These are phyloP conservation scores for Penicillium psychrofluorescens DNA, from an alignment of 495 filamentous ascomycete genomes.

Conservation along the genomic window DNA sequence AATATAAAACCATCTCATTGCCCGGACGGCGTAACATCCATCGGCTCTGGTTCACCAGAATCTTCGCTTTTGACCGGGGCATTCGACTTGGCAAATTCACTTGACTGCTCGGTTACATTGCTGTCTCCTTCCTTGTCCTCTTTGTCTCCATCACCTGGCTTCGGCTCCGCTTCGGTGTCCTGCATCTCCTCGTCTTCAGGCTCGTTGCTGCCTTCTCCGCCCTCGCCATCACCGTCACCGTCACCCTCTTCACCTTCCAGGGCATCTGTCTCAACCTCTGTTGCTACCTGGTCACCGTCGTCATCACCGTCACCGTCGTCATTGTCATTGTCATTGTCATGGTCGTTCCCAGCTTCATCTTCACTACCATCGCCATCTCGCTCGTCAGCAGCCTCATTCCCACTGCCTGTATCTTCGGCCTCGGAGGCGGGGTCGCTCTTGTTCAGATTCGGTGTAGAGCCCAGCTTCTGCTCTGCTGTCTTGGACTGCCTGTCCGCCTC, in stretches of 20 bases:
- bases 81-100: slow-evolving; percentile 4
- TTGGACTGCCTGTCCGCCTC: slow-evolving; percentile 52
- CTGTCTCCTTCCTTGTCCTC: slow-evolving; percentile 16
- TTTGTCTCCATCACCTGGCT: slow-evolving; percentile 11
- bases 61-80: slow-evolving; percentile 3
- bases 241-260: slow-evolving; percentile 3
- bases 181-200: slow-evolving; percentile 17
- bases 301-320: slow-evolving; percentile 19
- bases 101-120: neutral
- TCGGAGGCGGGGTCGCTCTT: slow-evolving; percentile 19
- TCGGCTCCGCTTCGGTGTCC: neutral
- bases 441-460: slow-evolving; percentile 30
- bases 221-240: slow-evolving; percentile 6
- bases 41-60: slow-evolving; percentile 7
- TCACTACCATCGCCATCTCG: slow-evolving; percentile 3
- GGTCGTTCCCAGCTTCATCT: slow-evolving; percentile 10
- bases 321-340: slow-evolving; percentile 13
- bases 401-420: slow-evolving; percentile 20
- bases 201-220: slow-evolving; percentile 9
- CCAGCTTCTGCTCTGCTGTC: slow-evolving; percentile 19
- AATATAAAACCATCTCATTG: neutral
- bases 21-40: slow-evolving; percentile 9
- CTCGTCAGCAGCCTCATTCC: slow-evolving; percentile 15
- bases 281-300: slow-evolving; percentile 5
- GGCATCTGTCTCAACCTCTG: too few relatives aligned